A percentile compares a stretch with the other conserved stretches of the same genome.
phyloP scores from a whole-genome alignment of 257 asterid species.

The Forsythia suspensa region DNA sequence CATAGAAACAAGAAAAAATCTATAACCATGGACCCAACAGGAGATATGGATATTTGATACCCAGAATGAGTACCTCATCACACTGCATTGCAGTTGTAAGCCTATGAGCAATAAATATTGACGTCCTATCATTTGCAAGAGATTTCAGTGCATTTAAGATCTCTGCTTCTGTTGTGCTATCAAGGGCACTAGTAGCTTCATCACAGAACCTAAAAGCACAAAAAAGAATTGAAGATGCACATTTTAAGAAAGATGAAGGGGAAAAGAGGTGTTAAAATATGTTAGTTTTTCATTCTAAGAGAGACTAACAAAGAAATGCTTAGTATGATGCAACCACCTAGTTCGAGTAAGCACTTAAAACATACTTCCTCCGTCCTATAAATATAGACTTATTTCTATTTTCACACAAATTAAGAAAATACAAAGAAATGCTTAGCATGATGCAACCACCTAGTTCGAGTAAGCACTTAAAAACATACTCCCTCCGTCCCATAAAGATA shows the following conservation, averaged over 20 bases:
- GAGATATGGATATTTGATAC: not conserved
- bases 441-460: too few species aligned
- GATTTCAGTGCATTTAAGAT: conserved; percentile 80
- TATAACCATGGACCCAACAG: not conserved
- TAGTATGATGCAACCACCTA: not conserved
- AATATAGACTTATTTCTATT: too few species aligned
- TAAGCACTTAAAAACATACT: too few species aligned
- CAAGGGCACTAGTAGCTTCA: conserved; percentile 99
- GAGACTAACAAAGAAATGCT: not conserved
- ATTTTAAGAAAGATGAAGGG: not conserved
- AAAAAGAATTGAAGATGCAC: not conserved
- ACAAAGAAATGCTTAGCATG: too few species aligned
- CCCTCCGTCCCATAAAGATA: too few species aligned
- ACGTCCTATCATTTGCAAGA: conserved; percentile 74
- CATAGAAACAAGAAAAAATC: not conserved
- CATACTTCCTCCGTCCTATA: too few species aligned
- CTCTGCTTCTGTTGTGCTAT: conserved; percentile 97
- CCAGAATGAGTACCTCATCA: conserved; percentile 64
- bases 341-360: not conserved
- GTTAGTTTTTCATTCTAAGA: not conserved
- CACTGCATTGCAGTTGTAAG: conserved; percentile 99
- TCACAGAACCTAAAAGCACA: conserved; percentile 77
- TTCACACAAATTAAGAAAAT: too few species aligned
- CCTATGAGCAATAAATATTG: conserved; percentile 91
- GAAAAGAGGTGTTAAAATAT: too few species aligned